Evolutionary conservation across 495 filamentous ascomycete species (phyloP), one percentile per base, ranked within the genome.

Genomic region (Penicillium cataractarum): DNA sequence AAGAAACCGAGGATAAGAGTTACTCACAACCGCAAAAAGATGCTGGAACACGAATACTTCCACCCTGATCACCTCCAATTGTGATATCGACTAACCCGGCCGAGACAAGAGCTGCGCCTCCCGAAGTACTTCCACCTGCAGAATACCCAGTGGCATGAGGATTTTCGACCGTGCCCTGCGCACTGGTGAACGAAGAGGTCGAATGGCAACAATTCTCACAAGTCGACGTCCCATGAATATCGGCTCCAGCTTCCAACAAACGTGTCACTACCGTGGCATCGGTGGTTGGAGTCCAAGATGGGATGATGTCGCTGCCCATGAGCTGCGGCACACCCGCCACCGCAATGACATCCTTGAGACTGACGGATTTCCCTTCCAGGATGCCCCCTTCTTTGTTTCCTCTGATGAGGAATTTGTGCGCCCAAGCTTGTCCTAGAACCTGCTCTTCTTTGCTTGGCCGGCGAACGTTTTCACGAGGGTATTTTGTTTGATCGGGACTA

Each of bases 361-460:
- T 90, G 22, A 97, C 81, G 0, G 93, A 91, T 61, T 95, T 92
- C 1, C 93, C 93, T 1, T 91, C 90, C 22, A 97, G 72, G 0
- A 88, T 87, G 0, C 92, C 92, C 4, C 65, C 70, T 51, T 66
- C 49, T 0, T 67, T 42, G 39, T 67, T 76, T 44, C 73, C 73
- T 17, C 65, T 60, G 40, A 76, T 74, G 7, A 76, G 63, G 51
- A 74, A 74, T 29, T 61, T 62, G 57, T 74, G 66, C 2, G 68
- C 72, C 74, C 74, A 76, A 17, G 74, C 72, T 27, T 76, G 65
- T 12, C 74, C 74, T 6, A 73, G 57, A 2, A 66, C 70, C 59
- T 76, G 71, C 50, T 74, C 74, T 2, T 73, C 67, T 37, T 58
- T 33, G 9, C 50, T 56, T 44, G 68, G 69, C 37, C 74, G 65